Evolutionary conservation across 306 rosid genomes (phyloP).

Genomic region (Cotoneaster glaucophyllus): DNA sequence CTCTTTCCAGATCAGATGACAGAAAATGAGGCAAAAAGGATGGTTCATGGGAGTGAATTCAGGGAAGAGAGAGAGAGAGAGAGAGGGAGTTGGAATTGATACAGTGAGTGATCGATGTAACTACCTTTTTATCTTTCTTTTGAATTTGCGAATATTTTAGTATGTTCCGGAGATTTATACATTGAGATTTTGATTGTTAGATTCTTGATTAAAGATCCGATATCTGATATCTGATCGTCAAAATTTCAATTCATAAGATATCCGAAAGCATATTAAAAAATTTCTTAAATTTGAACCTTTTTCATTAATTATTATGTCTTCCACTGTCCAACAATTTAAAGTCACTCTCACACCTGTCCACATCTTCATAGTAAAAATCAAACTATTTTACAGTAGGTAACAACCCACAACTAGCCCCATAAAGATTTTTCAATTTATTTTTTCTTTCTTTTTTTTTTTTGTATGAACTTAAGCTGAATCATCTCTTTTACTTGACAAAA

Average conservation of each 20-base stretch:
- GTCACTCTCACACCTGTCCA: conserved; percentile 22
- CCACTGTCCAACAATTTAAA: conserved; percentile 10
- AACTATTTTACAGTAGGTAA: conserved; percentile 24
- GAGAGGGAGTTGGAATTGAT: conserved; percentile 8
- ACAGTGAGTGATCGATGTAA: background rate
- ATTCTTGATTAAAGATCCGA: background rate
- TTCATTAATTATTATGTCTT: conserved; percentile 24
- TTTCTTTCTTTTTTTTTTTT: background rate
- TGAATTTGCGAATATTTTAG: background rate
- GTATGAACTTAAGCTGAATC: background rate
- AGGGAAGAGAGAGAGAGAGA: background rate
- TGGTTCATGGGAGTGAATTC: conserved; percentile 15
- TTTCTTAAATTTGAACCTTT: conserved; percentile 12
- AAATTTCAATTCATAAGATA: no score
- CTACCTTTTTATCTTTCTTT: conserved; percentile 18
- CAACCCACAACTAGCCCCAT: background rate
- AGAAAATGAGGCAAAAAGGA: conserved; percentile 31
- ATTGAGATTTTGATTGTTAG: background rate
- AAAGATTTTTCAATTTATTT: background rate
- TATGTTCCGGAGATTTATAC: background rate
- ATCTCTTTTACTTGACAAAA: conserved; percentile 9
- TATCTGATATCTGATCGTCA: no score
- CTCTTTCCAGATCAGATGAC: conserved; percentile 38
- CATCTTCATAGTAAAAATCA: conserved; percentile 1
- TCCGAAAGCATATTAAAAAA: background rate